A percentile compares a stretch with the other conserved stretches of the same genome.
These are phyloP conservation scores for Alternaria triticimaculans DNA, from an alignment of 2,329 filamentous ascomycete species.

Conservation along the genomic window DNA sequence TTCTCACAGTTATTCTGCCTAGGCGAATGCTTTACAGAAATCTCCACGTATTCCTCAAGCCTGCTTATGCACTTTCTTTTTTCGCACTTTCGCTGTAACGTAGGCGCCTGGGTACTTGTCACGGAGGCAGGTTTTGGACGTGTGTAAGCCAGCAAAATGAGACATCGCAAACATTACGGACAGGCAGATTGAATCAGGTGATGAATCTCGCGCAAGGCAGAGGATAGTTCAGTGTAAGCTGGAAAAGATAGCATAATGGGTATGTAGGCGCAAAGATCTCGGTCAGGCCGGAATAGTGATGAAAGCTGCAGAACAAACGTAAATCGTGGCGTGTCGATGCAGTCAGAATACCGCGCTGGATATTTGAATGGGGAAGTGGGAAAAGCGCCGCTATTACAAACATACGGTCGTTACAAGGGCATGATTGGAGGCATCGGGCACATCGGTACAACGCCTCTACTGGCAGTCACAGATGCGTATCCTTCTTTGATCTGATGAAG, in stretches of 20 bases:
- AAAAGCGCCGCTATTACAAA: neutral
- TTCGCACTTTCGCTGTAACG: neutral
- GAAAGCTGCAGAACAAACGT: neutral
- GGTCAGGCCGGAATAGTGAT: neutral
- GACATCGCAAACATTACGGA: neutral
- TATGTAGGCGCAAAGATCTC: neutral
- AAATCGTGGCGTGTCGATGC: neutral
- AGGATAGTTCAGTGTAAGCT: neutral
- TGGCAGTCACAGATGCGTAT: slow-evolving; percentile 32
- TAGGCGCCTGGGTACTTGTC: neutral
- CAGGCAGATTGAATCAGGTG: neutral
- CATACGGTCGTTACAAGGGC: slow-evolving; percentile 12
- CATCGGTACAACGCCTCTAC: slow-evolving; percentile 32
- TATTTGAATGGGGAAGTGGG: neutral
- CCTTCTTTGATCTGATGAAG: slow-evolving; percentile 35
- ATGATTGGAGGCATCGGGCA: slow-evolving; percentile 31
- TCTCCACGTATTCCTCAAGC: neutral
- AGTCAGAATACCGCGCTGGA: neutral
- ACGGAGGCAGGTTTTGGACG: neutral
- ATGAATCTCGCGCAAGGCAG: neutral
- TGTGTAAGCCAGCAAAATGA: neutral
- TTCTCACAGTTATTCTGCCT: neutral
- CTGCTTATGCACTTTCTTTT: neutral
- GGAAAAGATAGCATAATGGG: neutral
- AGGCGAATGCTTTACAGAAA: neutral